phyloP scores from a whole-genome alignment of 129 eudicot species.

The Flaveria robusta region DNA sequence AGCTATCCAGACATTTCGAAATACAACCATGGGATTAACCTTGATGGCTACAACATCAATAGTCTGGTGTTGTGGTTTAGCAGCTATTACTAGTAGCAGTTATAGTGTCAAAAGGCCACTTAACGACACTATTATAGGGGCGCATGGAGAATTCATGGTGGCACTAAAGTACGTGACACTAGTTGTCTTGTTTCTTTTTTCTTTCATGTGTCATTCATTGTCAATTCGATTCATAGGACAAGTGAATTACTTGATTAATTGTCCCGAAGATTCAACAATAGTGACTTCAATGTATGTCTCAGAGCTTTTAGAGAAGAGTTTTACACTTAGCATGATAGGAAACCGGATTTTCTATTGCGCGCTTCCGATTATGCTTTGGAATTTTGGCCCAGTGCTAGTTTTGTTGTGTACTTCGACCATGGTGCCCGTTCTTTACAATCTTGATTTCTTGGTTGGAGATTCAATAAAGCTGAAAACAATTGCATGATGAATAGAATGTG shows the following conservation, averaged over 20 bases:
- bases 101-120: constrained; percentile 77
- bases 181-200: constrained; percentile 67
- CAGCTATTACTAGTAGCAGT: constrained; percentile 81
- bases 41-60: constrained; percentile 90
- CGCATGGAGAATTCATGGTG: constrained; percentile 82
- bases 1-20: constrained; percentile 81
- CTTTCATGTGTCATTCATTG: constrained; percentile 75
- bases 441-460: constrained; percentile 56
- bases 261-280: constrained; percentile 45
- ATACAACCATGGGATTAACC: constrained; percentile 81
- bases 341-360: constrained; percentile 68
- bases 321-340: constrained; percentile 61
- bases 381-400: constrained; percentile 81
- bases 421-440: constrained; percentile 76
- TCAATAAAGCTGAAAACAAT: constrained; percentile 6
- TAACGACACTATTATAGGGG: constrained; percentile 72
- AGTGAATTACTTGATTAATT: constrained; percentile 74
- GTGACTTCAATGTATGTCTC: constrained; percentile 57
- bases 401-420: constrained; percentile 59
- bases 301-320: constrained; percentile 67
- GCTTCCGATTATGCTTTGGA: constrained; percentile 81
- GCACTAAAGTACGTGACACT: constrained; percentile 75
- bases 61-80: constrained; percentile 67
- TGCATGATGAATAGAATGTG: neutral
- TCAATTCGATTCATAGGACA: constrained; percentile 82